phyloP scores from a whole-genome alignment of 345 rosid species.

The Firmiana major region DNA sequence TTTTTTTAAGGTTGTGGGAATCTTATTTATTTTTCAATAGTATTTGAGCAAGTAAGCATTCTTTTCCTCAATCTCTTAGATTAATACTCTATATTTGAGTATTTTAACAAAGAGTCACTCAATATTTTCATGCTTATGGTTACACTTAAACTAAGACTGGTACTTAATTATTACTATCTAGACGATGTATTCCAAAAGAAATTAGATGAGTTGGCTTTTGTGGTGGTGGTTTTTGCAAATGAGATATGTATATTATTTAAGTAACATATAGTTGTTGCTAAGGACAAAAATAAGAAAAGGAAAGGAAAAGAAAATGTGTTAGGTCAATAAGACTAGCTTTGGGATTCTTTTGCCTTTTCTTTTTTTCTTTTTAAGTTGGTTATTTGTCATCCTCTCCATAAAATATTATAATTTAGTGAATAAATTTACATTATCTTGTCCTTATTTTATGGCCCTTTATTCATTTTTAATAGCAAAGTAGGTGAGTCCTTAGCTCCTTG shows the following conservation, averaged over 20 bases:
- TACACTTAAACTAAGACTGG: not conserved
- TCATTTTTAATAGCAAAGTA: constrained; percentile 22
- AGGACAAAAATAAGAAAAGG: not conserved
- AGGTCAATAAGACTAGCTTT: constrained; percentile 3
- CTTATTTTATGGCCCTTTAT: constrained; percentile 3
- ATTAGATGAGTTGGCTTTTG: constrained; percentile 25
- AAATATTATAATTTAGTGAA: too few relatives aligned
- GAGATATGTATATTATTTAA: not conserved
- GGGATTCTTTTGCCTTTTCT: constrained; percentile 17
- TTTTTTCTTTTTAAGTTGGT: not conserved
- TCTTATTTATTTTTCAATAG: not conserved
- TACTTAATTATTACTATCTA: not conserved
- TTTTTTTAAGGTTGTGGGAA: not conserved
- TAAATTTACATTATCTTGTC: constrained; percentile 31
- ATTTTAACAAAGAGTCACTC: not conserved
- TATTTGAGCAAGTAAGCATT: not conserved
- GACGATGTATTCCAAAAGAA: not conserved
- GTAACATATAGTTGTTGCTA: not conserved
- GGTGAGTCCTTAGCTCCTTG: constrained; percentile 25
- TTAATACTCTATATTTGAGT: not conserved
- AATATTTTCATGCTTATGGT: not conserved
- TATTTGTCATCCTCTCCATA: constrained; percentile 1
- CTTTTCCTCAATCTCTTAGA: constrained; percentile 26
- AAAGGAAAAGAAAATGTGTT: not conserved
- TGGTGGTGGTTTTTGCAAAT: constrained; percentile 11